These are phyloP conservation scores for Leishmania mexicana DNA, from an alignment of 208 protist species.

Conservation along the genomic window DNA sequence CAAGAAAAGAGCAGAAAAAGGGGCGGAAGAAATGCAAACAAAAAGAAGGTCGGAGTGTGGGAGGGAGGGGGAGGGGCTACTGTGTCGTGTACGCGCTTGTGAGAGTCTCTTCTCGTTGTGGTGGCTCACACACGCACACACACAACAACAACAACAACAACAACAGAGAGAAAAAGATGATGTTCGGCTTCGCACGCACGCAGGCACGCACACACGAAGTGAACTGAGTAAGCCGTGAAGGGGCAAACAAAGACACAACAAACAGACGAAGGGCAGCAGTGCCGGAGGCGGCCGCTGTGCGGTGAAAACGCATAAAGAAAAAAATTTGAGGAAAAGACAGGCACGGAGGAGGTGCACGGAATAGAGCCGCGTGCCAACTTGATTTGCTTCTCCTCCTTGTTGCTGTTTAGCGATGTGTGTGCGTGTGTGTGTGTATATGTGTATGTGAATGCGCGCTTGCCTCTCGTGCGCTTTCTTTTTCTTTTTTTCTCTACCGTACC, in stretches of 20 bases:
- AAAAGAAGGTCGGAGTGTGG: not conserved
- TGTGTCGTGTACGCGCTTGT: not conserved
- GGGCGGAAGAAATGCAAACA: not conserved
- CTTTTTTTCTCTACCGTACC: not conserved
- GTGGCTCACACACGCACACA: not conserved
- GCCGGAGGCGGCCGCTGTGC: not conserved
- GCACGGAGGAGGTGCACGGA: not conserved
- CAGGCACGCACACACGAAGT: not conserved
- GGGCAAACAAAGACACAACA: constrained; percentile 10
- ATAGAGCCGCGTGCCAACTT: not conserved
- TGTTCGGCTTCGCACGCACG: not conserved
- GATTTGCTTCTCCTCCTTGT: not conserved
- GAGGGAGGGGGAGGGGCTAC: not conserved
- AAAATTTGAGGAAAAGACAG: not conserved
- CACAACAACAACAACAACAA: not conserved
- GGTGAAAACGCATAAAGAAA: not conserved
- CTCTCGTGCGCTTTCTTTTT: not conserved
- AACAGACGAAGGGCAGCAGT: not conserved
- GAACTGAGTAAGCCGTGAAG: not conserved
- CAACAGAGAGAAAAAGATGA: not conserved
- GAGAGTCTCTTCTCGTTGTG: not conserved
- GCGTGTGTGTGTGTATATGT: not conserved
- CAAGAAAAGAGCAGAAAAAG: not conserved
- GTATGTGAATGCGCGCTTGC: not conserved
- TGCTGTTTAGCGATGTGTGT: not conserved